Evolutionary conservation across 2,329 filamentous ascomycete genomes (phyloP).

Genomic region (Clonostachys solani): DNA sequence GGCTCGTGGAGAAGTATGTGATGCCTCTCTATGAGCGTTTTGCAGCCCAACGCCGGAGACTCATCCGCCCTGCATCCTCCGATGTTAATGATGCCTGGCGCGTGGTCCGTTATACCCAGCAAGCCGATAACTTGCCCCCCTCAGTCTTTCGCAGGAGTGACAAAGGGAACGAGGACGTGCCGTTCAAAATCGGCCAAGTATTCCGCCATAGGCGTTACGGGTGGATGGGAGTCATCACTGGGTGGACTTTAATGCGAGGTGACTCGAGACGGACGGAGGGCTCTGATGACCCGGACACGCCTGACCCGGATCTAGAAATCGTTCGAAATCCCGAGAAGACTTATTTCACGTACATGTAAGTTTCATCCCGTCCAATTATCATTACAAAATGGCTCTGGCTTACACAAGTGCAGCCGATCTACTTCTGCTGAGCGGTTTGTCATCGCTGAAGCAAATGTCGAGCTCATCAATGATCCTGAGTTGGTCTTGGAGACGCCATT

Average conservation of each 20-base stretch:
- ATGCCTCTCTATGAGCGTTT: conserved; percentile 25
- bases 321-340: neutral
- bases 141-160: conserved; percentile 20
- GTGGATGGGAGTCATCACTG: conserved; percentile 78
- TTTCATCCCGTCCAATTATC: conserved; percentile 13
- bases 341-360: conserved; percentile 79
- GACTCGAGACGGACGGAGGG: neutral
- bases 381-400: neutral
- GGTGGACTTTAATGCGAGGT: conserved; percentile 67
- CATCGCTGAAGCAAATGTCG: conserved; percentile 70
- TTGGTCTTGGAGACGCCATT: conserved; percentile 55
- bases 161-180: conserved; percentile 12
- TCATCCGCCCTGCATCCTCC: too few species aligned
- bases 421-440: conserved; percentile 24
- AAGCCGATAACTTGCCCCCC: too few species aligned
- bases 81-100: too few species aligned
- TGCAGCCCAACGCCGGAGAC: neutral
- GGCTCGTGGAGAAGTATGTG: conserved; percentile 63
- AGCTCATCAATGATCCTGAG: conserved; percentile 45
- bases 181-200: conserved; percentile 73
- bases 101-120: too few species aligned
- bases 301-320: conserved; percentile 11
- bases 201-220: conserved; percentile 78
- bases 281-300: conserved; percentile 6
- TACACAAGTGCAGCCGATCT: conserved; percentile 16